Evolutionary conservation across 805 yeast genomes (phyloP).

Genomic region (Blastobotrys muscicola): DNA sequence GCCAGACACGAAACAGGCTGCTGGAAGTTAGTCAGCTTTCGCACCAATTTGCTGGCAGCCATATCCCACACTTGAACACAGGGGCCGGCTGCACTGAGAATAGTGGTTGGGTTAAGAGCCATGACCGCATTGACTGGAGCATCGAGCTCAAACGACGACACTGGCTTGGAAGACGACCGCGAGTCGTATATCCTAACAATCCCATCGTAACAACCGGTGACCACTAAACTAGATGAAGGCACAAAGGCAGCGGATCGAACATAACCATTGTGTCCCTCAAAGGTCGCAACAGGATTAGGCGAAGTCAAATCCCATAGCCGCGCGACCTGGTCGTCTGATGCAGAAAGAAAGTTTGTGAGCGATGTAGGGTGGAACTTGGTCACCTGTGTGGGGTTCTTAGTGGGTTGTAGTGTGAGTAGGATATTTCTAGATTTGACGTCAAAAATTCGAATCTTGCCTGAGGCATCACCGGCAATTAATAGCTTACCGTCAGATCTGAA

Average conservation of each 20-base stretch:
- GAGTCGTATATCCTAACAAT: conserved; percentile 75
- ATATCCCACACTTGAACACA: conserved; percentile 87
- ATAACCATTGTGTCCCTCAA: conserved; percentile 76
- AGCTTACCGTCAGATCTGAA: conserved; percentile 86
- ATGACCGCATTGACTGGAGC: conserved; percentile 81
- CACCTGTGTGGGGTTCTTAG: conserved; percentile 83
- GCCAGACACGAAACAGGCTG: conserved; percentile 86
- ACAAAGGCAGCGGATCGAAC: conserved; percentile 74
- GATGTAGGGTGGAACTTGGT: conserved; percentile 81
- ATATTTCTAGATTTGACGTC: conserved; percentile 76
- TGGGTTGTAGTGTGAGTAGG: conserved; percentile 71
- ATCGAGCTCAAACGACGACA: conserved; percentile 57
- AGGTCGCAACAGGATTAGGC: conserved; percentile 62
- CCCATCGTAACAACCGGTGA: conserved; percentile 94
- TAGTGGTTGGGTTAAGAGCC: conserved; percentile 63
- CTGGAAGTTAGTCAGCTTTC: conserved; percentile 77
- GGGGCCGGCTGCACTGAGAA: conserved; percentile 78
- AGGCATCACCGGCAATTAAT: conserved; percentile 89
- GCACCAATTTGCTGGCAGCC: conserved; percentile 59
- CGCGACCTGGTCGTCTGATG: conserved; percentile 83
- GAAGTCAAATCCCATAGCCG: conserved; percentile 84
- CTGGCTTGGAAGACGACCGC: conserved; percentile 45
- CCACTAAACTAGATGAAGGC: conserved; percentile 67
- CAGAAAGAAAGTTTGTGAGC: conserved; percentile 69
- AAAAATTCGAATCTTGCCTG: conserved; percentile 84